phyloP scores from a whole-genome alignment of 345 rosid species.

The Rhizophora apiculata region DNA sequence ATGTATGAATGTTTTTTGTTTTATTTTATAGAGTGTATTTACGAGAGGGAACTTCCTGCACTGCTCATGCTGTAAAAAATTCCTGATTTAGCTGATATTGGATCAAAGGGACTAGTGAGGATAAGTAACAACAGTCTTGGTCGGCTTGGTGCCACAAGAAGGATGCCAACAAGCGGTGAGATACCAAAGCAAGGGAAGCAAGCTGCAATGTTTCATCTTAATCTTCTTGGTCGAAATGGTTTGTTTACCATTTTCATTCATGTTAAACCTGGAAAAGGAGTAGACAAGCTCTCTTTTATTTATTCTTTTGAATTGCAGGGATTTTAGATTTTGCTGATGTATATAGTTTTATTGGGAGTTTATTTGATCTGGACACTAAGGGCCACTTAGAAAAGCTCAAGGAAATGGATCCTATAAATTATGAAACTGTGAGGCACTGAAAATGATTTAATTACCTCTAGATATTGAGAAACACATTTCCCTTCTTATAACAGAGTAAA shows the following conservation, averaged over 20 bases:
- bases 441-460: neutral
- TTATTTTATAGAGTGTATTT: conserved; percentile 25
- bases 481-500: neutral
- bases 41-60: conserved; percentile 46
- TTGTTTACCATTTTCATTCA: neutral
- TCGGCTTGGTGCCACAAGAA: conserved; percentile 49
- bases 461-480: conserved; percentile 8
- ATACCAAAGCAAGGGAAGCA: conserved; percentile 41
- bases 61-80: conserved; percentile 58
- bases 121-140: conserved; percentile 42
- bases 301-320: conserved; percentile 39
- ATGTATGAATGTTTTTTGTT: conserved; percentile 45
- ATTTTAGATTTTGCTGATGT: conserved; percentile 88
- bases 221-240: conserved; percentile 14
- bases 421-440: conserved; percentile 77
- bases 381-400: conserved; percentile 75
- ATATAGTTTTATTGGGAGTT: conserved; percentile 84
- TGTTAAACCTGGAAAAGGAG: conserved; percentile 1
- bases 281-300: conserved; percentile 13
- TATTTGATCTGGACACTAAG: conserved; percentile 69
- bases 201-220: conserved; percentile 60
- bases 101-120: conserved; percentile 55
- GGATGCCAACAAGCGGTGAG: conserved; percentile 44
- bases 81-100: conserved; percentile 95
- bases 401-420: conserved; percentile 96